phyloP scores from a whole-genome alignment of 352 stramenopile genomes.

The Pythium phragmitis region DNA sequence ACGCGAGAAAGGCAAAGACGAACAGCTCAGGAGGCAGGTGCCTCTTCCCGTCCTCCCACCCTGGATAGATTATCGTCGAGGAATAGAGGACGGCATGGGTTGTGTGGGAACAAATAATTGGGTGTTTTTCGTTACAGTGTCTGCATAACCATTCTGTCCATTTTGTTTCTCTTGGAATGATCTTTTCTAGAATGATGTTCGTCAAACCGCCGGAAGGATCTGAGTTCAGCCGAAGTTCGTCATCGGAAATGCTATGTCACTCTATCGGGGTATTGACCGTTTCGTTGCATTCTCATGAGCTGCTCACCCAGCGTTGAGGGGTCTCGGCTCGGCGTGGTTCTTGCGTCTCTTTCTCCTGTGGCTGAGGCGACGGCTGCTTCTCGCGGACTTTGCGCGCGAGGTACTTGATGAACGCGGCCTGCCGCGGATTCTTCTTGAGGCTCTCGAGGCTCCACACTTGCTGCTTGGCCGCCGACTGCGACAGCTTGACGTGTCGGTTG shows the following conservation, averaged over 20 bases:
- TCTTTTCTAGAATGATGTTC: too few relatives aligned
- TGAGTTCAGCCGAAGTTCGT: neutral
- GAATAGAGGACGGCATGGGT: too few relatives aligned
- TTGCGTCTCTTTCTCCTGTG: neutral
- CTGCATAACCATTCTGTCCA: too few relatives aligned
- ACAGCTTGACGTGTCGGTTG: constrained; percentile 75
- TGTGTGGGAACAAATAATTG: too few relatives aligned
- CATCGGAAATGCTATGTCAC: neutral
- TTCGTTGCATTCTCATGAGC: neutral
- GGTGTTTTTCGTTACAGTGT: too few relatives aligned
- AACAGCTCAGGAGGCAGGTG: neutral
- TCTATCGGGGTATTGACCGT: neutral
- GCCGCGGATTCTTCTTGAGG: constrained; percentile 54
- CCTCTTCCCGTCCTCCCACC: neutral
- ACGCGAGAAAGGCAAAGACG: neutral
- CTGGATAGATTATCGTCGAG: neutral
- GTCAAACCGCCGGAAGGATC: too few relatives aligned
- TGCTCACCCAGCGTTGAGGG: neutral
- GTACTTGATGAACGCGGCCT: constrained; percentile 64
- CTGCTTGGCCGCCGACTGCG: constrained; percentile 51
- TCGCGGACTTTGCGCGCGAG: constrained; percentile 59
- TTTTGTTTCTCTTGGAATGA: too few relatives aligned
- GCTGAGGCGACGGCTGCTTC: constrained; percentile 27
- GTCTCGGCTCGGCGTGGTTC: neutral
- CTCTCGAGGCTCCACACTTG: constrained; percentile 52